These are phyloP conservation scores for Aspergillus ostianus DNA, from an alignment of 495 filamentous ascomycete species.

Conservation along the genomic window DNA sequence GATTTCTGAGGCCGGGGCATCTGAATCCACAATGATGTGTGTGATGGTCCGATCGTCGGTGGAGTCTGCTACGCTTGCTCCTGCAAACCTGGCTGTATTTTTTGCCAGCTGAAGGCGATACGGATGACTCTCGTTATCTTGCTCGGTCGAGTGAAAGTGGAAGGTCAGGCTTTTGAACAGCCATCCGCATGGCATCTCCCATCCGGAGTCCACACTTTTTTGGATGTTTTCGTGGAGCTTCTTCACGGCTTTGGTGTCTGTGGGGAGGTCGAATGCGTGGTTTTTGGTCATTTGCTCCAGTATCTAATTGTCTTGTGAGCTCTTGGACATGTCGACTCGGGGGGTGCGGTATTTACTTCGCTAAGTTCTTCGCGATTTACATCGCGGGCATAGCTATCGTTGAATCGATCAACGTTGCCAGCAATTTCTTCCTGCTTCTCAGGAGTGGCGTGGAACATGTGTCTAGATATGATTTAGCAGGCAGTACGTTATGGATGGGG, in stretches of 20 bases:
- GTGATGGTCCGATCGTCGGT: slow-evolving; percentile 25
- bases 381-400: slow-evolving; percentile 82
- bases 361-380: slow-evolving; percentile 63
- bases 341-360: slow-evolving; percentile 41
- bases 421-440: slow-evolving; percentile 44
- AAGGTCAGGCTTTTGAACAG: slow-evolving; percentile 65
- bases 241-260: slow-evolving; percentile 37
- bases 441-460: slow-evolving; percentile 55
- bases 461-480: slow-evolving; percentile 27
- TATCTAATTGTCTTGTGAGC: slow-evolving; percentile 26
- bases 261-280: slow-evolving; percentile 24
- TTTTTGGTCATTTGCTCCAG: slow-evolving; percentile 45
- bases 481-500: background rate
- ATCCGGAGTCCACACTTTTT: slow-evolving; percentile 39
- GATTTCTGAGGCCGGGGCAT: slow-evolving; percentile 20
- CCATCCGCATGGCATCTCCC: slow-evolving; percentile 51
- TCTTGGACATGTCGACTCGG: background rate
- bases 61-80: slow-evolving; percentile 41
- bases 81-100: slow-evolving; percentile 62
- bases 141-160: slow-evolving; percentile 44
- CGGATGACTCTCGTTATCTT: background rate
- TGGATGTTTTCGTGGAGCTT: slow-evolving; percentile 59
- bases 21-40: slow-evolving; percentile 35
- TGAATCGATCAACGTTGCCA: slow-evolving; percentile 67
- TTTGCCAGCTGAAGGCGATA: slow-evolving; percentile 26